Percentiles rank a stretch among this genome's conserved stretches.
phyloP scores from a whole-genome alignment of 2,329 filamentous ascomycete species.

The Tricladium varicosporioides region DNA sequence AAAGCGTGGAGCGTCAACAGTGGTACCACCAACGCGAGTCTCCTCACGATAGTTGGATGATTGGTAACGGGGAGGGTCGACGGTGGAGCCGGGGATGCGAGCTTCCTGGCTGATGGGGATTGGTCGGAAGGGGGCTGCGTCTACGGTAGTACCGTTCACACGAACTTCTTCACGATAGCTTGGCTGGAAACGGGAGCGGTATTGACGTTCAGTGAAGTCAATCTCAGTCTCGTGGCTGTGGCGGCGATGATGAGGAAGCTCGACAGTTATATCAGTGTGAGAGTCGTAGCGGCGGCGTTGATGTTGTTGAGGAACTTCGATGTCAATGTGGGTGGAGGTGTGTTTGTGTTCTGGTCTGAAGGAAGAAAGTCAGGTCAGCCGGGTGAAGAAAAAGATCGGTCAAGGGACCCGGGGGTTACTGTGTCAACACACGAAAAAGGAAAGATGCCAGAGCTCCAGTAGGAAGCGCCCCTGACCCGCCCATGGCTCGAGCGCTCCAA shows the following conservation, averaged over 20 bases:
- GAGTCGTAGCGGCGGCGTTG: slow-evolving; percentile 21
- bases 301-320: slow-evolving; percentile 39
- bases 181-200: slow-evolving; percentile 59
- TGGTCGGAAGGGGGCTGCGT: slow-evolving; percentile 44
- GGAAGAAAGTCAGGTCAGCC: slow-evolving; percentile 25
- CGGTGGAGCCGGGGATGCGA: slow-evolving; percentile 28
- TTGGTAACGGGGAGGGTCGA: slow-evolving; percentile 31
- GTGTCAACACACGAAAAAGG: slow-evolving; percentile 36
- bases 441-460: slow-evolving; percentile 6
- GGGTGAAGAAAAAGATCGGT: slow-evolving; percentile 27
- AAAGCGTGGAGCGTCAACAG: slow-evolving; percentile 34
- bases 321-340: slow-evolving; percentile 48
- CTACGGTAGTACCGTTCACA: slow-evolving; percentile 62
- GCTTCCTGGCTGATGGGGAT: slow-evolving; percentile 33
- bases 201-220: slow-evolving; percentile 65
- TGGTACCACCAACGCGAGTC: slow-evolving; percentile 24
- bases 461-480: slow-evolving; percentile 6
- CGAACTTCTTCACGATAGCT: slow-evolving; percentile 36
- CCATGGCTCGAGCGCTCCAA: slow-evolving; percentile 14
- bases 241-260: slow-evolving; percentile 35
- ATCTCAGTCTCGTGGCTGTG: slow-evolving; percentile 38
- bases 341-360: slow-evolving; percentile 38
- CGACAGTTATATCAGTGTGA: slow-evolving; percentile 43
- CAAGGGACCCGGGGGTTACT: slow-evolving; percentile 36
- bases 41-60: slow-evolving; percentile 29